phyloP scores from a whole-genome alignment of 345 rosid species.

The Syzygium jambos region DNA sequence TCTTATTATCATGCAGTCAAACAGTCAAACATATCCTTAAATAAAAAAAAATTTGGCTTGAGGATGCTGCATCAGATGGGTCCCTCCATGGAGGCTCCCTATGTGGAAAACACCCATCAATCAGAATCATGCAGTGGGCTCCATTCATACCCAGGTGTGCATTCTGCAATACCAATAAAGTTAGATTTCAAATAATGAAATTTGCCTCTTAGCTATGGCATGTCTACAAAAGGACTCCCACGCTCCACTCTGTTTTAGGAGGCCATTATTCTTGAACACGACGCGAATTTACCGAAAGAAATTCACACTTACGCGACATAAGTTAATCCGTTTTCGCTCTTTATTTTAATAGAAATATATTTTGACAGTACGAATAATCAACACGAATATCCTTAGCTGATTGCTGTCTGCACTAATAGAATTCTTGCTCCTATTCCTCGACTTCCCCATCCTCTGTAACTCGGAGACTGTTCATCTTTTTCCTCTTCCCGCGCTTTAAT shows the following conservation, averaged over 20 bases:
- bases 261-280: not conserved
- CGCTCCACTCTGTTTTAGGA: not conserved
- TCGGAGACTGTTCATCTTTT: not conserved
- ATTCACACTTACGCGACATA: not conserved
- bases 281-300: not conserved
- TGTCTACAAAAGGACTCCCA: not conserved
- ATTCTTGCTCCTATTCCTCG: not conserved
- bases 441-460: not conserved
- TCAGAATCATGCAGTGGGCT: not conserved
- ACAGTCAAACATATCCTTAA: slow-evolving; percentile 2
- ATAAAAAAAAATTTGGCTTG: not conserved
- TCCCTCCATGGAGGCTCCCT: not conserved
- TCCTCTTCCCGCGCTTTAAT: not conserved
- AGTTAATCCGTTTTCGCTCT: not conserved
- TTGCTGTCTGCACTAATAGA: not conserved
- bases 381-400: not conserved
- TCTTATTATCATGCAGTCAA: slow-evolving; percentile 2
- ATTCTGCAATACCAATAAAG: not conserved
- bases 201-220: not conserved
- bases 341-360: not conserved
- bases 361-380: not conserved
- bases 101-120: not conserved
- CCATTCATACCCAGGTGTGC: not conserved
- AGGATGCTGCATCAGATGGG: not conserved
- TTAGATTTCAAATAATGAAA: not conserved